Conservation (phyloP, 2,329 filamentous ascomycete species). For the Akanthomyces dipterigenus region DNA sequence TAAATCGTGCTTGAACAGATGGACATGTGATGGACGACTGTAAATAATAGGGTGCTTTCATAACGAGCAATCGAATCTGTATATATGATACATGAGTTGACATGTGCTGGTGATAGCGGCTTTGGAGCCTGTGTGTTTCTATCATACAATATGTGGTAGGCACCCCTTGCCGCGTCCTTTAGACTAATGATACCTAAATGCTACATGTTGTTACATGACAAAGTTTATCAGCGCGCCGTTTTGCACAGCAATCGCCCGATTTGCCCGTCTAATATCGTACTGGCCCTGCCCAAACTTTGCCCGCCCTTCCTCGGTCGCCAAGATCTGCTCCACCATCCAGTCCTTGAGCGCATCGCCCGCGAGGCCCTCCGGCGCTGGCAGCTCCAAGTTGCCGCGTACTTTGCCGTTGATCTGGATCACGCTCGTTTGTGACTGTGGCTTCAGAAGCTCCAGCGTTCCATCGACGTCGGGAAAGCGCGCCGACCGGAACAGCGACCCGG, state of each 20-base stretch:
- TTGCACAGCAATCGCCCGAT: conserved; percentile 59
- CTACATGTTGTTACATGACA: conserved; percentile 40
- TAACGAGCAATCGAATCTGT: not conserved
- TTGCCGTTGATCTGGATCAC: conserved; percentile 80
- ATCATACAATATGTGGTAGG: not conserved
- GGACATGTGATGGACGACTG: not conserved
- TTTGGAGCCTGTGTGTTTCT: not conserved
- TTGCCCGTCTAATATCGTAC: conserved; percentile 44
- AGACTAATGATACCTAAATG: conserved; percentile 6
- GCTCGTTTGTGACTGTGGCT: conserved; percentile 45
- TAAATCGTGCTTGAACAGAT: not conserved
- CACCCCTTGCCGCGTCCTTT: not conserved
- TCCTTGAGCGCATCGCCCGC: conserved; percentile 40
- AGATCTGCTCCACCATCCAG: conserved; percentile 57
- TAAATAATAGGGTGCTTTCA: not conserved
- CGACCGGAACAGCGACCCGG: conserved; percentile 34
- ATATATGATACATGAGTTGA: conserved; percentile 4
- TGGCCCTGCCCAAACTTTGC: conserved; percentile 44
- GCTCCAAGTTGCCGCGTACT: conserved; percentile 59
- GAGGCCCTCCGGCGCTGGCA: conserved; percentile 45
- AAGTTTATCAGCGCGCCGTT: conserved; percentile 69
- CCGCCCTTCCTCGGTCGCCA: conserved; percentile 54
- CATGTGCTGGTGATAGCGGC: not conserved
- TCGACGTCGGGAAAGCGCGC: conserved; percentile 55
- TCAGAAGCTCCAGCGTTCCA: conserved; percentile 41